Conservation (phyloP, 2,329 filamentous ascomycete species). For the Uncinocarpus reesii region DNA sequence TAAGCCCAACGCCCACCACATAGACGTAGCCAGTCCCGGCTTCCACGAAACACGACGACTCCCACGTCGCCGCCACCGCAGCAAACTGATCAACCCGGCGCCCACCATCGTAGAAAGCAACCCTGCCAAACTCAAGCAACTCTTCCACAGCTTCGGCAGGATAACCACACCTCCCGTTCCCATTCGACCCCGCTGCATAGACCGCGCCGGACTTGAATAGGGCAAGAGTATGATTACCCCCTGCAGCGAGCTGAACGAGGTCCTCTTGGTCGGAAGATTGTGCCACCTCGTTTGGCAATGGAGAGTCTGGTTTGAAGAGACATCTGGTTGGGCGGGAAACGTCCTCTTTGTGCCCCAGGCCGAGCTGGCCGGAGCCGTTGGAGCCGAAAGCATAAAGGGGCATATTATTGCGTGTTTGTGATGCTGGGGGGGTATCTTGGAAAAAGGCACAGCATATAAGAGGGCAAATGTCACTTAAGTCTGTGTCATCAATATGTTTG, state of each 20-base stretch:
- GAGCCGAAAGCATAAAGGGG: slow-evolving; percentile 60
- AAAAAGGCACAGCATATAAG: too few relatives aligned
- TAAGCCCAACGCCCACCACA: slow-evolving; percentile 55
- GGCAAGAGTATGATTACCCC: slow-evolving; percentile 80
- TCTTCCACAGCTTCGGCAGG: slow-evolving; percentile 5
- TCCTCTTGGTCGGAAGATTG: background rate
- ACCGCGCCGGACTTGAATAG: slow-evolving; percentile 51
- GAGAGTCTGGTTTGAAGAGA: slow-evolving; percentile 40
- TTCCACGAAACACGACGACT: slow-evolving; percentile 54
- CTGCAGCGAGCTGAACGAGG: slow-evolving; percentile 42
- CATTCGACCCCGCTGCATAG: slow-evolving; percentile 56
- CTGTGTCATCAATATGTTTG: too few relatives aligned
- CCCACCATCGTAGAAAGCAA: slow-evolving; percentile 19
- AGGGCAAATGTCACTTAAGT: too few relatives aligned
- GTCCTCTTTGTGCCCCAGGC: slow-evolving; percentile 60
- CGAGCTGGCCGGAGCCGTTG: slow-evolving; percentile 66
- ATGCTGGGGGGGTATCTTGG: too few relatives aligned
- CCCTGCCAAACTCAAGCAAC: slow-evolving; percentile 23
- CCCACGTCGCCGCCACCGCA: slow-evolving; percentile 65
- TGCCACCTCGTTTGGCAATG: too few relatives aligned
- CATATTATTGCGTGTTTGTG: slow-evolving; percentile 18
- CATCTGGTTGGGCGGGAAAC: slow-evolving; percentile 56
- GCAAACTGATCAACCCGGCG: slow-evolving; percentile 27
- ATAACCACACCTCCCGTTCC: slow-evolving; percentile 36
- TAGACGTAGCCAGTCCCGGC: slow-evolving; percentile 43